Evolutionary conservation across 352 stramenopile genomes (phyloP).

Genomic region (Pythium aristosporum): DNA sequence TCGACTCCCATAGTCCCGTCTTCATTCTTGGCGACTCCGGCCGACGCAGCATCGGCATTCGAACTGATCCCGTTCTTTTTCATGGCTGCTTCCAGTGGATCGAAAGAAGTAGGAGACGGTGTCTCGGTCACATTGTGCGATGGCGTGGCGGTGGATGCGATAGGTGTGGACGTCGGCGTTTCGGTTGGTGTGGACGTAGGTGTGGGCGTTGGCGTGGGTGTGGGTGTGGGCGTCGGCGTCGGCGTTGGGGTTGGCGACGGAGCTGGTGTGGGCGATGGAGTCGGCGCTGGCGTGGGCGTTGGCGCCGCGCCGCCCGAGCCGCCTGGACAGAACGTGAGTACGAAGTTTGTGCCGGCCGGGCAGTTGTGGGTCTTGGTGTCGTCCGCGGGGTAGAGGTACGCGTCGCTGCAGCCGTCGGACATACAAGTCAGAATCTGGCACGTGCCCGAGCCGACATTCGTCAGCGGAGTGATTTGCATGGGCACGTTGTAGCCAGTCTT

Average conservation of each 20-base stretch:
- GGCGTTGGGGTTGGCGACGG: constrained; percentile 12
- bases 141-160: neutral
- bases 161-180: constrained; percentile 8
- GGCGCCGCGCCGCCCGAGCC: constrained; percentile 33
- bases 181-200: constrained; percentile 15
- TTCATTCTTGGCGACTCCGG: constrained; percentile 13
- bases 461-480: constrained; percentile 50
- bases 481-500: constrained; percentile 68
- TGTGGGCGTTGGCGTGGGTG: constrained; percentile 11
- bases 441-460: constrained; percentile 38
- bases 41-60: neutral
- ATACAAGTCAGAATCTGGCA: constrained; percentile 50
- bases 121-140: neutral
- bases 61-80: neutral
- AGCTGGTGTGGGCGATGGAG: constrained; percentile 23
- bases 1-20: constrained; percentile 12
- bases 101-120: neutral
- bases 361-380: constrained; percentile 65
- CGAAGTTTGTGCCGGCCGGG: constrained; percentile 46
- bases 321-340: constrained; percentile 68
- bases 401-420: constrained; percentile 50
- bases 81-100: neutral
- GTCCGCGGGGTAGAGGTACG: constrained; percentile 60
- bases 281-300: constrained; percentile 15
- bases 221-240: constrained; percentile 23